Conservation (phyloP, 371 early-diverging fungal genomes). For the Mucor velutinosus region DNA sequence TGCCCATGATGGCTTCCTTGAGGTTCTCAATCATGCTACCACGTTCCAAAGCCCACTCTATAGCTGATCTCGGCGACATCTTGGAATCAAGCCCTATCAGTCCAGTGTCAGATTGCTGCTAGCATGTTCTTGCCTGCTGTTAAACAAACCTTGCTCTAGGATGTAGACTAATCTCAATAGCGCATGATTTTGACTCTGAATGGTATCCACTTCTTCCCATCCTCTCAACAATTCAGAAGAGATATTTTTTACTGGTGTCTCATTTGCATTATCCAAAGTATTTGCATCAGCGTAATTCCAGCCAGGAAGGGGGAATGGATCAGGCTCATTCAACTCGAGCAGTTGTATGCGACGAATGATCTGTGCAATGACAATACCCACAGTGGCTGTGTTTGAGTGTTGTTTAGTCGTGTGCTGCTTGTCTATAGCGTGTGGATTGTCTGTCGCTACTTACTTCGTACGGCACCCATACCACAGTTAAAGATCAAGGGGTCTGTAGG, state of each 20-base stretch:
- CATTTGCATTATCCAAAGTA: conserved; percentile 1
- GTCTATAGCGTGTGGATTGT: background rate
- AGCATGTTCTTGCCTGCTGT: no score
- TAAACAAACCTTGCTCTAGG: conserved; percentile 52
- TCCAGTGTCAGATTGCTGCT: background rate
- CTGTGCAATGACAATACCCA: conserved; percentile 62
- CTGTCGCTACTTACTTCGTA: conserved; percentile 56
- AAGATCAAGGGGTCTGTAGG: conserved; percentile 61
- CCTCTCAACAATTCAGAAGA: conserved; percentile 33
- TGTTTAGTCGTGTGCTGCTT: background rate
- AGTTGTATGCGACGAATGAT: conserved; percentile 59
- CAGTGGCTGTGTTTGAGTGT: conserved; percentile 46
- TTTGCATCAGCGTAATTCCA: conserved; percentile 22
- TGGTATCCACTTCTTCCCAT: conserved; percentile 44
- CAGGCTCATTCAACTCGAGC: conserved; percentile 34
- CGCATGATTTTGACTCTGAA: conserved; percentile 48
- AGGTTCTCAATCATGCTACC: conserved; percentile 56
- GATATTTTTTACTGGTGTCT: background rate
- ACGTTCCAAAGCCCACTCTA: conserved; percentile 64
- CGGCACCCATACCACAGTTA: conserved; percentile 78
- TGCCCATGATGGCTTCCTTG: conserved; percentile 63
- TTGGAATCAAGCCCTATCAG: conserved; percentile 32
- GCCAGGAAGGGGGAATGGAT: conserved; percentile 49
- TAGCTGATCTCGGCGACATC: conserved; percentile 50
- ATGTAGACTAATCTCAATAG: conserved; percentile 58